phyloP scores from a whole-genome alignment of 352 stramenopile genomes.

The Phytophthora lateralis region DNA sequence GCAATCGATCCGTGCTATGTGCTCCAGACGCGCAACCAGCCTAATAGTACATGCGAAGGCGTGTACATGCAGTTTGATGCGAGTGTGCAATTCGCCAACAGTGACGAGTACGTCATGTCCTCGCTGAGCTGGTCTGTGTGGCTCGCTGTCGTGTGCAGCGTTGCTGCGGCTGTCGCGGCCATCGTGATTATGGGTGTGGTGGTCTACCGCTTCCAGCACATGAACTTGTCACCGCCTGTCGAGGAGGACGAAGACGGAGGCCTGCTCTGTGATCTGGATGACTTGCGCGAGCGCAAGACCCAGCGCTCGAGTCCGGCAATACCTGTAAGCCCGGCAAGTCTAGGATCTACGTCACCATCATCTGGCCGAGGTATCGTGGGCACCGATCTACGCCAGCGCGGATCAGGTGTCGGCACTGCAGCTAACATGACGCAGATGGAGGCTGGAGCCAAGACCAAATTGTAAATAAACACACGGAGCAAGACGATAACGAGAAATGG shows the following conservation, averaged over 20 bases:
- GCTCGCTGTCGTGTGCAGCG: constrained; percentile 60
- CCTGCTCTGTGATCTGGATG: constrained; percentile 40
- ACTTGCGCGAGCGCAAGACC: constrained; percentile 21
- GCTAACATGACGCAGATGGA: constrained; percentile 29
- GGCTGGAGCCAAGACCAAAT: constrained; percentile 20
- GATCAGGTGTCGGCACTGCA: constrained; percentile 4
- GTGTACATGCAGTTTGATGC: constrained; percentile 75
- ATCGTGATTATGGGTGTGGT: constrained; percentile 56
- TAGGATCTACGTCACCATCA: constrained; percentile 21
- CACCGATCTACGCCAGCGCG: constrained; percentile 36
- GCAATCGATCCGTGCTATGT: constrained; percentile 64
- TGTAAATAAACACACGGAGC: constrained; percentile 20
- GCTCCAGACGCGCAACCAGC: constrained; percentile 76
- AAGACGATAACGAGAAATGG: constrained; percentile 9
- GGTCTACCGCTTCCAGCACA: constrained; percentile 49
- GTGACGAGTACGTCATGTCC: constrained; percentile 64
- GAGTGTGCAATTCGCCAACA: constrained; percentile 57
- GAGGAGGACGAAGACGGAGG: constrained; percentile 40
- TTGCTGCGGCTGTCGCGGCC: constrained; percentile 52
- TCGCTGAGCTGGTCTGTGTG: constrained; percentile 57
- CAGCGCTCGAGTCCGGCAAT: neutral
- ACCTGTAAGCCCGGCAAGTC: constrained; percentile 17
- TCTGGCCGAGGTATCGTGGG: constrained; percentile 10
- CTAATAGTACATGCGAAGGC: constrained; percentile 60
- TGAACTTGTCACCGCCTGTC: constrained; percentile 19